A percentile compares a stretch with the other conserved stretches of the same genome.
phyloP scores from a whole-genome alignment of 768 basidiomycete species.

The Butyriboletus loyo region DNA sequence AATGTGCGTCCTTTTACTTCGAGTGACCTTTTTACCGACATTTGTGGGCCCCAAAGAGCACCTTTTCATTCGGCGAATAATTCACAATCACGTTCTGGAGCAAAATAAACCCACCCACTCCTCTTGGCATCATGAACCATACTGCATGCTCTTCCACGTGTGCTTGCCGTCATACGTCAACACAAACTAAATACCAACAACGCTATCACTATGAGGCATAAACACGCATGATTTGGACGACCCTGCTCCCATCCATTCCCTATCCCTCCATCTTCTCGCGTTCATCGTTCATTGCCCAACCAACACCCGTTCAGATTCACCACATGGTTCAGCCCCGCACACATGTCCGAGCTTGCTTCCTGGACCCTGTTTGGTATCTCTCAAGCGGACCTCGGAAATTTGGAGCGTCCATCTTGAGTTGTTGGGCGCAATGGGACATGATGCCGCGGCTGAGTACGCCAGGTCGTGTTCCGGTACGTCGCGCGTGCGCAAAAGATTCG shows the following conservation, averaged over 20 bases:
- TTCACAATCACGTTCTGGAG: slow-evolving; percentile 37
- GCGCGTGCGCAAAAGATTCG: neutral
- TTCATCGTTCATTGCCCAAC: slow-evolving; percentile 51
- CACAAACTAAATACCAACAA: slow-evolving; percentile 33
- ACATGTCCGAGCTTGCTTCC: slow-evolving; percentile 25
- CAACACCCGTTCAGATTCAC: slow-evolving; percentile 29
- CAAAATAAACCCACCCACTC: slow-evolving; percentile 47
- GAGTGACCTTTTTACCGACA: slow-evolving; percentile 46
- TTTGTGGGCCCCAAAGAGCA: slow-evolving; percentile 47
- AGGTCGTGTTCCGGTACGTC: slow-evolving; percentile 25
- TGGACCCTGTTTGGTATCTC: slow-evolving; percentile 32
- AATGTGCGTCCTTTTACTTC: slow-evolving; percentile 43
- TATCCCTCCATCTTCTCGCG: slow-evolving; percentile 60
- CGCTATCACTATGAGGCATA: slow-evolving; percentile 37
- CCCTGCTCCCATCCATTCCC: slow-evolving; percentile 51
- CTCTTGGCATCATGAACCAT: slow-evolving; percentile 48
- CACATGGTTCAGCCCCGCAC: slow-evolving; percentile 17
- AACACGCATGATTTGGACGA: slow-evolving; percentile 17
- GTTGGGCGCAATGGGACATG: slow-evolving; percentile 56
- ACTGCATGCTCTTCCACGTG: slow-evolving; percentile 45
- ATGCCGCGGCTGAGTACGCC: slow-evolving; percentile 45
- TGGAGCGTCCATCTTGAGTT: slow-evolving; percentile 58
- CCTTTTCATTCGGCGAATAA: neutral
- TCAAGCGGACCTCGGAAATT: slow-evolving; percentile 50
- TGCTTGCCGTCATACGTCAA: slow-evolving; percentile 39